Base-by-base conservation (phyloP, 225 moss, liverwort and hornwort genomes). In the Lunularia cruciata region DNA sequence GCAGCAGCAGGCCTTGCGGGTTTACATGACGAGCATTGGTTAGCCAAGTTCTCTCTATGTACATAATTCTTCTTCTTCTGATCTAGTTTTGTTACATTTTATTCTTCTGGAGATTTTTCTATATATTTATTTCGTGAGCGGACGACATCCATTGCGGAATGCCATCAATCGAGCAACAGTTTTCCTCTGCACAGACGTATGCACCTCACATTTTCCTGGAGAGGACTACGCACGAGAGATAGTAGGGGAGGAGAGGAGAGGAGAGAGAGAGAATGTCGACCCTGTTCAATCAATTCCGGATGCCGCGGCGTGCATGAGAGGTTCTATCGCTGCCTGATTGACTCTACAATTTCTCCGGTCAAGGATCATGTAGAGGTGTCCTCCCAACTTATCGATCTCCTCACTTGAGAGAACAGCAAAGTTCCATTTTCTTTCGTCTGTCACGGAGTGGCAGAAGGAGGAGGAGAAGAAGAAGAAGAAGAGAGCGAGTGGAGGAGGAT, bases 351-450 rank as follows among this genome's bases (percentile, higher is more conserved):
- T 36, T 14, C 68, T 28, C 39, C 22, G 5, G 39, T 23, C 22
- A 8, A 45, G 63, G 61, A 74, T 59, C n/a, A 61, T 65, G 70
- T 70, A 68, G 65, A 32, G n/a, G 22, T 47, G 31, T 20, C 18
- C 47, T 20, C 18, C 47, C 20, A 22, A n/a, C 33, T 26, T 3
- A 31, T 48, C 31, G 47, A 65, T 65, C 47, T 32, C 32, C 28
- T 30, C 65, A 10, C 47, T 65, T 47, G 46, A 65, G 65, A 5
- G 45, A 42, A 42, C 38, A 62, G 36, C n/a, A n/a, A 22, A 60
- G 36, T 36, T 1, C 35, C n/a, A 2, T 19, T 36, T 34, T 22
- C 39, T 38, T 16, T 38, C 18, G 38, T 38, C 60, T n/a, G 60
- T 60, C 60, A 12, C 22, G 38, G 23, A 5, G 56, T 31, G 13